Evolutionary conservation across 1,284 basidiomycete genomes (phyloP).

Genomic region (Dichomitus squalens): DNA sequence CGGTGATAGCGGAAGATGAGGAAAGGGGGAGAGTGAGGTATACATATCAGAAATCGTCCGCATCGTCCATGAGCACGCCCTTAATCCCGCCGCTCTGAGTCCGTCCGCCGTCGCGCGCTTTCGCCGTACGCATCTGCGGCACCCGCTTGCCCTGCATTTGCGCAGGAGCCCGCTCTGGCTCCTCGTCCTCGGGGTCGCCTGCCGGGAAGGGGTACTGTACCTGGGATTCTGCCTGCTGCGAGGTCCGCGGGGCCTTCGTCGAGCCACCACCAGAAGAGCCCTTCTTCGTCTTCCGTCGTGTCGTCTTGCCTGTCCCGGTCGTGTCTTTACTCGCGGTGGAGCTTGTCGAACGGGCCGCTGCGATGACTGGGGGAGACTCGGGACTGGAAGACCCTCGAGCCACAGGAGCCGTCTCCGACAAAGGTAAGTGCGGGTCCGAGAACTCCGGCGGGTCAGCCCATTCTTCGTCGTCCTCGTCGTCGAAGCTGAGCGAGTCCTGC

Average conservation of each 20-base stretch:
- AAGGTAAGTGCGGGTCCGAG: conserved; percentile 37
- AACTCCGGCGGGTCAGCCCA: conserved; percentile 58
- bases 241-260: conserved; percentile 18
- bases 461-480: conserved; percentile 63
- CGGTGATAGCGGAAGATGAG: background rate
- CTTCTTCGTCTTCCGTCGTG: conserved; percentile 31
- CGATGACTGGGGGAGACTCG: conserved; percentile 15
- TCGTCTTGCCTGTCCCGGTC: conserved; percentile 26
- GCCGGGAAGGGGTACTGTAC: conserved; percentile 65
- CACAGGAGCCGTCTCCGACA: conserved; percentile 17
- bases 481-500: conserved; percentile 26
- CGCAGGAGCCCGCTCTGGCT: conserved; percentile 19
- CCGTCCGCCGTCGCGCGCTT: conserved; percentile 74
- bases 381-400: conserved; percentile 2
- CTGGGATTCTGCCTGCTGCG: conserved; percentile 25
- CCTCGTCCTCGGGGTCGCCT: conserved; percentile 41
- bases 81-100: conserved; percentile 82
- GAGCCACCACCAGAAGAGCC: conserved; percentile 9
- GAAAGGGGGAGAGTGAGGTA: background rate
- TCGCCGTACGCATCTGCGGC: conserved; percentile 62
- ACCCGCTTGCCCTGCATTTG: conserved; percentile 35
- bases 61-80: conserved; percentile 48
- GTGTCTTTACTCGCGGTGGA: conserved; percentile 29
- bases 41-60: conserved; percentile 35
- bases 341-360: conserved; percentile 27